Evolutionary conservation across 768 basidiomycete genomes (phyloP), one percentile per base, ranked within the genome.

Genomic region (Termitomyces sp.): DNA sequence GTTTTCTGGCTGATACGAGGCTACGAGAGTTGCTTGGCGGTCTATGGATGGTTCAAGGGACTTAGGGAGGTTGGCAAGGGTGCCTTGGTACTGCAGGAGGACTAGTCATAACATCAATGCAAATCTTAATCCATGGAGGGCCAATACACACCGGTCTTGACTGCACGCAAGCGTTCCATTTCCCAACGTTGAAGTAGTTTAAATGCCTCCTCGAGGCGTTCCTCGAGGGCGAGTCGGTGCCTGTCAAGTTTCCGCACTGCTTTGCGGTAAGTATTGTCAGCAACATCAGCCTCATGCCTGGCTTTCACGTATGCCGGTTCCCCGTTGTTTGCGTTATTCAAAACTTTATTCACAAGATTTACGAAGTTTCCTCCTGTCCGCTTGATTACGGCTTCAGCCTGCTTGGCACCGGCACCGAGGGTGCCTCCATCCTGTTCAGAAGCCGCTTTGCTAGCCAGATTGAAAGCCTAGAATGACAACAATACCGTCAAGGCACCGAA

Each of bases 111-210:
- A 38, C 42, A 38, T 32, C 5, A 54, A n/a, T 36, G 20, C n/a
- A 9, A 57, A 32, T 2, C 51, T 57, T 32, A 65, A 36, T n/a
- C 25, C 36, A 59, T 6, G 34, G 47, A 47, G 51, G 12, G 45
- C 32, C 63, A 20, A 85, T 89, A 56, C 62, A 15, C 65, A 86
- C 92, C 91, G 4, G 91, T 91, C 78, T 95, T 95, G 60, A 96
- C 85, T 4, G 91, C 90, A 31, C 86, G 77, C 68, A 96, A 76
- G 51, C 95, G 79, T 66, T 96, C 95, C 45, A 81, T 72, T 75
- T 97, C 95, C 91, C 92, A 94, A 59, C 81, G 81, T 71, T 96
- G 94, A 61, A 94, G 79, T 0, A 81, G 69, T 74, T 90, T 94
- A 50, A 96, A 76, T 1, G 85, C 86, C 59, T 92, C 89, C 70